Percentiles rank a stretch among this genome's conserved stretches.
These are phyloP conservation scores for Psilocybe mexicana DNA, from an alignment of 1,284 basidiomycete species.

Conservation along the genomic window DNA sequence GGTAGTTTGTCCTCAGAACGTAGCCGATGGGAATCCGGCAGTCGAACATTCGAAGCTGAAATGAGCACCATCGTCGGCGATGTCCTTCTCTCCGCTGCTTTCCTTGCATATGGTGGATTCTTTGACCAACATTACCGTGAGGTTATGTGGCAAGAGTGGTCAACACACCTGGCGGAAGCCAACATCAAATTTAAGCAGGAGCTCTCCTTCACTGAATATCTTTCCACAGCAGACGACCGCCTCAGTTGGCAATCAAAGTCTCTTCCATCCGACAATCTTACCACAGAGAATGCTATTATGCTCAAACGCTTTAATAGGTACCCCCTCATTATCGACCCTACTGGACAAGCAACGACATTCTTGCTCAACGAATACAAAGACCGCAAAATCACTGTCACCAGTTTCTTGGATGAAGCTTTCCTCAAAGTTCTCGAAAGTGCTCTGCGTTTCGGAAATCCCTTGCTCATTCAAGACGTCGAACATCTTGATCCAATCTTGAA, in stretches of 20 bases:
- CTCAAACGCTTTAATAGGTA: slow-evolving; percentile 98
- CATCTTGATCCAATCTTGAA: slow-evolving; percentile 98
- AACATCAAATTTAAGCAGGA: slow-evolving; percentile 92
- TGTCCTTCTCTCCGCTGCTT: slow-evolving; percentile 93
- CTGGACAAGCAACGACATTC: slow-evolving; percentile 97
- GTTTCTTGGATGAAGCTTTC: slow-evolving; percentile 98
- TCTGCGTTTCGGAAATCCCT: slow-evolving; percentile 97
- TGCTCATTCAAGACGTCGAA: slow-evolving; percentile 98
- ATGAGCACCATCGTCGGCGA: slow-evolving; percentile 99
- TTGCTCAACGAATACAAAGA: slow-evolving; percentile 94
- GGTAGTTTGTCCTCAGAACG: slow-evolving; percentile 96
- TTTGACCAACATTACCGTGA: slow-evolving; percentile 99
- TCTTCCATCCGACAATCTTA: slow-evolving; percentile 92
- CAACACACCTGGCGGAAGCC: slow-evolving; percentile 84
- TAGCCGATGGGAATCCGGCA: slow-evolving; percentile 92
- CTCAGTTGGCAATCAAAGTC: slow-evolving; percentile 95
- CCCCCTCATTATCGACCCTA: slow-evolving; percentile 97
- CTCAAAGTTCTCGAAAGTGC: slow-evolving; percentile 98
- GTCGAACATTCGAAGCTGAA: slow-evolving; percentile 95
- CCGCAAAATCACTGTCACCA: slow-evolving; percentile 96
- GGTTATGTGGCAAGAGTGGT: slow-evolving; percentile 97
- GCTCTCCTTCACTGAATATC: slow-evolving; percentile 91
- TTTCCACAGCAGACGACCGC: slow-evolving; percentile 97
- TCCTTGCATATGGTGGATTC: slow-evolving; percentile 97
- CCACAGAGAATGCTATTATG: slow-evolving; percentile 99